Evolutionary conservation across 805 yeast genomes (phyloP).

Genomic region (Barnettozyma salicaria): DNA sequence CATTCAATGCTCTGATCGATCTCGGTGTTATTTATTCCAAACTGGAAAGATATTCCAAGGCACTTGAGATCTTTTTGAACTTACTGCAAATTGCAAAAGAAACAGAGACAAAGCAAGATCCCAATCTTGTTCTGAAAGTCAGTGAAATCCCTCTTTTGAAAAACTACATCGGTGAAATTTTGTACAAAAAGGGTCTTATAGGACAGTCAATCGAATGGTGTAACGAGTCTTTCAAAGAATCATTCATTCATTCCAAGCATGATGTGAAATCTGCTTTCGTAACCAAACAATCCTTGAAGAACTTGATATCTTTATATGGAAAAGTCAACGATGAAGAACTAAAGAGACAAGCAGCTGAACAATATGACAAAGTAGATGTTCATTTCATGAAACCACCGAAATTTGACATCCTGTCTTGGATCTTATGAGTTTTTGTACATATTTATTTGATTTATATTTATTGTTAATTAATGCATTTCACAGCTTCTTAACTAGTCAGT

Average conservation of each 20-base stretch:
- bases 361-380: constrained; percentile 8
- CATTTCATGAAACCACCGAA: constrained; percentile 4
- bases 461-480: too few relatives aligned
- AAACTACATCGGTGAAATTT: constrained; percentile 37
- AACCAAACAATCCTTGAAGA: constrained; percentile 32
- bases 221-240: constrained; percentile 32
- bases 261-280: constrained; percentile 35
- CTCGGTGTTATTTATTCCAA: constrained; percentile 23
- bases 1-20: constrained; percentile 22
- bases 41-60: constrained; percentile 12
- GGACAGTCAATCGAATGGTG: constrained; percentile 36
- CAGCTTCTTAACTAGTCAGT: constrained; percentile 1
- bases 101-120: not conserved
- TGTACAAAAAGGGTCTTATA: constrained; percentile 32
- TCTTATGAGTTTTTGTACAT: not conserved
- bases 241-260: constrained; percentile 27
- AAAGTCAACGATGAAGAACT: constrained; percentile 15
- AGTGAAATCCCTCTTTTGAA: constrained; percentile 32
- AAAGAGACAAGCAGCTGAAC: constrained; percentile 10
- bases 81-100: constrained; percentile 17
- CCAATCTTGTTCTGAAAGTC: not conserved
- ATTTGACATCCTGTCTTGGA: constrained; percentile 7
- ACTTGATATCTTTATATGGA: constrained; percentile 23
- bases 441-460: constrained; percentile 5
- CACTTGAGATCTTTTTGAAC: constrained; percentile 34